phyloP scores from a whole-genome alignment of 1,139 yeast species.

The Cylindricascospora bacillispora region DNA sequence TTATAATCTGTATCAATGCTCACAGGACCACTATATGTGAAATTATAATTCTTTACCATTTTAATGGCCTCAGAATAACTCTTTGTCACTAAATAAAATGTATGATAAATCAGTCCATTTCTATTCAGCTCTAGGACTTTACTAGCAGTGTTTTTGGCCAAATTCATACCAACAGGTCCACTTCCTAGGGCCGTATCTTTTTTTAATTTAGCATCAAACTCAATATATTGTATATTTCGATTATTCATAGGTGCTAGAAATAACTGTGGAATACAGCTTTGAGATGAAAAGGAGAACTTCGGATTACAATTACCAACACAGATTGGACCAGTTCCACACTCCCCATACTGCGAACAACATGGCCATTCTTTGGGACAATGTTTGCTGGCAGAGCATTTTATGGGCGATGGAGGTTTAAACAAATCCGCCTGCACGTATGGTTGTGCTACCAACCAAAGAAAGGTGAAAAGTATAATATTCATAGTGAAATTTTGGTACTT shows the following conservation, averaged over 20 bases:
- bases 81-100: conserved; percentile 16
- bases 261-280: conserved; percentile 52
- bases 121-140: conserved; percentile 6
- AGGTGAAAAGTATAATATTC: too few relatives aligned
- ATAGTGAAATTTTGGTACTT: too few relatives aligned
- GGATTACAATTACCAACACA: conserved; percentile 82
- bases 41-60: conserved; percentile 18
- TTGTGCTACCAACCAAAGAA: too few relatives aligned
- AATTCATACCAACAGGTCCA: not conserved
- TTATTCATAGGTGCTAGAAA: conserved; percentile 10
- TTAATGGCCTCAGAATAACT: conserved; percentile 9
- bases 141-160: not conserved
- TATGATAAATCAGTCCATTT: conserved; percentile 16
- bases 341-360: conserved; percentile 75
- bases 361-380: conserved; percentile 61
- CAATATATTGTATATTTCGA: conserved; percentile 1
- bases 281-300: conserved; percentile 43
- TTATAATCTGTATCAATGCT: conserved; percentile 8
- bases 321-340: conserved; percentile 71
- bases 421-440: conserved; percentile 6
- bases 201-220: conserved; percentile 1
- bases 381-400: conserved; percentile 36
- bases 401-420: conserved; percentile 16
- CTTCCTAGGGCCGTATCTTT: not conserved
- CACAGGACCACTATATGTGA: conserved; percentile 23